Percentiles rank a stretch among this genome's conserved stretches.
These are phyloP conservation scores for Diaporthe longicolla DNA, from an alignment of 2,329 filamentous ascomycete genomes.

Conservation along the genomic window DNA sequence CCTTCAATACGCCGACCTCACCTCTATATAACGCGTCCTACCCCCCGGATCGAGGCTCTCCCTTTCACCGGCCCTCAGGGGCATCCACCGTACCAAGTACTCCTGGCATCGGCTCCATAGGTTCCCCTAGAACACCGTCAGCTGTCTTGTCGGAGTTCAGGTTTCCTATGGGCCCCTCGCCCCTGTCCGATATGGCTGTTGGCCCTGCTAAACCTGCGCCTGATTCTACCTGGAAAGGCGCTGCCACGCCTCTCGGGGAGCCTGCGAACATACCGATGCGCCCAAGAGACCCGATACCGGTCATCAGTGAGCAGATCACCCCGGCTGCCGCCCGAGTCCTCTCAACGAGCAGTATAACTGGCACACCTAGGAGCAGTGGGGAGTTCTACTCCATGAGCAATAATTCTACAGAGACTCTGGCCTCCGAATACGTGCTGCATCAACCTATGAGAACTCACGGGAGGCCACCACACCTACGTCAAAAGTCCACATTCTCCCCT, in stretches of 20 bases:
- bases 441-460: slow-evolving; percentile 52
- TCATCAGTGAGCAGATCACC: slow-evolving; percentile 68
- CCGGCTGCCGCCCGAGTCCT: slow-evolving; percentile 78
- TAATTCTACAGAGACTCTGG: slow-evolving; percentile 92
- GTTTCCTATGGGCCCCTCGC: slow-evolving; percentile 66
- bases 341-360: slow-evolving; percentile 81
- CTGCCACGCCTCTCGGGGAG: slow-evolving; percentile 52
- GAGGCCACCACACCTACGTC: slow-evolving; percentile 62
- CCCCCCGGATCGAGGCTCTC: slow-evolving; percentile 62
- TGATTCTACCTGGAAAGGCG: slow-evolving; percentile 46
- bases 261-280: slow-evolving; percentile 55
- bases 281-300: slow-evolving; percentile 61
- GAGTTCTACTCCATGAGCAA: slow-evolving; percentile 98
- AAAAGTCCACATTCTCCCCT: slow-evolving; percentile 60
- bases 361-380: slow-evolving; percentile 89
- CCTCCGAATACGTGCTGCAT: slow-evolving; percentile 86
- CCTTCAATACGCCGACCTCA: slow-evolving; percentile 60
- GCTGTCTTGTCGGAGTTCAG: slow-evolving; percentile 68
- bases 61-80: slow-evolving; percentile 55
- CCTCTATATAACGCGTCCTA: slow-evolving; percentile 70
- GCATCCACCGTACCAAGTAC: slow-evolving; percentile 62
- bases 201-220: slow-evolving; percentile 27
- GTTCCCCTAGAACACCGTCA: slow-evolving; percentile 57
- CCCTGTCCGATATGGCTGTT: slow-evolving; percentile 53
- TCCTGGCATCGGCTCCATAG: slow-evolving; percentile 54